Conservation (phyloP, 106 monocot genomes). For the Apostasia ramifera region DNA sequence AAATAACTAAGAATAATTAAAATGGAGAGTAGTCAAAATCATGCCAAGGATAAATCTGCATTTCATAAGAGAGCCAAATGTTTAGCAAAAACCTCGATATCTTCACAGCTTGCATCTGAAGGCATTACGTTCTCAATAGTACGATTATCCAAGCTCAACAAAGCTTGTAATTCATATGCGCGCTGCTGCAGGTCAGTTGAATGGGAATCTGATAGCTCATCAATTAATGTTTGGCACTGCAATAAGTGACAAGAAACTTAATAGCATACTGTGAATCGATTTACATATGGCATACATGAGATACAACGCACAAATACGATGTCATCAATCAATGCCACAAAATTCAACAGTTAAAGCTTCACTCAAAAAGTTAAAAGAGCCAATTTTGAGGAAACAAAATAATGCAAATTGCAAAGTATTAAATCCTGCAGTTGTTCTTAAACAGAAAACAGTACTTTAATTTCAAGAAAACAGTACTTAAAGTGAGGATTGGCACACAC, state of each 20-base stretch:
- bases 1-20: background rate
- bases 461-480: too few relatives aligned
- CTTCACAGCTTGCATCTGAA: conserved; percentile 97
- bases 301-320: background rate
- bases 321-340: too few relatives aligned
- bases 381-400: too few relatives aligned
- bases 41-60: background rate
- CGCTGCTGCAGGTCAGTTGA: conserved; percentile 98
- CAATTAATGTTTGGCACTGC: conserved; percentile 83
- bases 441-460: too few relatives aligned
- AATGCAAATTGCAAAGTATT: too few relatives aligned
- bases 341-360: too few relatives aligned
- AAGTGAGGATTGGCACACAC: too few relatives aligned
- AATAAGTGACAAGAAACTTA: conserved; percentile 7
- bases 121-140: conserved; percentile 78
- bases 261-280: background rate
- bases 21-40: background rate
- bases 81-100: conserved; percentile 66
- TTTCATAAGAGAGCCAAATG: background rate
- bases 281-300: background rate
- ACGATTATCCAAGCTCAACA: conserved; percentile 50
- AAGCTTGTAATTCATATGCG: conserved; percentile 85
- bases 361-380: too few relatives aligned
- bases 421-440: too few relatives aligned
- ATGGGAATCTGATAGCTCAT: conserved; percentile 90